Evolutionary conservation across 2,329 filamentous ascomycete genomes (phyloP).

Genomic region (Plectosphaerella cucumerina): DNA sequence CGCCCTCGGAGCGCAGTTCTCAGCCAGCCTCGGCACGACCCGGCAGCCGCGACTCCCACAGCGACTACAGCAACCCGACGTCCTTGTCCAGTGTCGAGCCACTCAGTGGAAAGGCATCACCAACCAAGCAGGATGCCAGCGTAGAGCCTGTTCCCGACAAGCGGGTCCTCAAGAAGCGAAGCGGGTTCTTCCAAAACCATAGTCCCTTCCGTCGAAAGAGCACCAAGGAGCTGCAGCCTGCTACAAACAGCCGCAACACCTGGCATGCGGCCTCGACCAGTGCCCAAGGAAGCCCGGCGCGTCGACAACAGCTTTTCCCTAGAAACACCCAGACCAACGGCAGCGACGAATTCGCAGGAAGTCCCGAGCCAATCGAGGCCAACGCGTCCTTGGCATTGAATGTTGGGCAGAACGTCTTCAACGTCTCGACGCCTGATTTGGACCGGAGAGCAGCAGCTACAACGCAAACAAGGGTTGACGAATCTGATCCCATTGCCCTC

Average conservation of each 20-base stretch:
- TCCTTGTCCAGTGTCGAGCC: conserved; percentile 85
- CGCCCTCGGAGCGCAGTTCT: conserved; percentile 49
- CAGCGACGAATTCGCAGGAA: conserved; percentile 43
- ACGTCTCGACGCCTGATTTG: conserved; percentile 76
- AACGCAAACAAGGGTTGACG: conserved; percentile 46
- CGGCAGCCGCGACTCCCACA: conserved; percentile 81
- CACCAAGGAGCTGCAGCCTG: conserved; percentile 59
- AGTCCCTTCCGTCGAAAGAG: conserved; percentile 93
- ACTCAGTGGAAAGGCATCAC: conserved; percentile 68
- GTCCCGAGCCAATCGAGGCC: conserved; percentile 85
- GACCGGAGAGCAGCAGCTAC: conserved; percentile 35
- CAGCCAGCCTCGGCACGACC: conserved; percentile 61
- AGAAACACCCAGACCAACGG: conserved; percentile 31
- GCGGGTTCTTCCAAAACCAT: conserved; percentile 88
- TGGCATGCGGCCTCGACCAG: conserved; percentile 43
- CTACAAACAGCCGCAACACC: conserved; percentile 49
- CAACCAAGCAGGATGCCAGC: conserved; percentile 57
- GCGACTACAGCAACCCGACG: conserved; percentile 85
- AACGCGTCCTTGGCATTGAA: conserved; percentile 91
- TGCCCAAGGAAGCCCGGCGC: conserved; percentile 21
- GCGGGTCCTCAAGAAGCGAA: conserved; percentile 65
- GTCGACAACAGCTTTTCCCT: conserved; percentile 34
- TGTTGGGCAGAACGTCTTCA: conserved; percentile 92
- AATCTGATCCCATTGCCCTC: conserved; percentile 82
- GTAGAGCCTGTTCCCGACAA: conserved; percentile 50